Evolutionary conservation across 2,329 filamentous ascomycete genomes (phyloP).

Genomic region (Microascus cirrosus): DNA sequence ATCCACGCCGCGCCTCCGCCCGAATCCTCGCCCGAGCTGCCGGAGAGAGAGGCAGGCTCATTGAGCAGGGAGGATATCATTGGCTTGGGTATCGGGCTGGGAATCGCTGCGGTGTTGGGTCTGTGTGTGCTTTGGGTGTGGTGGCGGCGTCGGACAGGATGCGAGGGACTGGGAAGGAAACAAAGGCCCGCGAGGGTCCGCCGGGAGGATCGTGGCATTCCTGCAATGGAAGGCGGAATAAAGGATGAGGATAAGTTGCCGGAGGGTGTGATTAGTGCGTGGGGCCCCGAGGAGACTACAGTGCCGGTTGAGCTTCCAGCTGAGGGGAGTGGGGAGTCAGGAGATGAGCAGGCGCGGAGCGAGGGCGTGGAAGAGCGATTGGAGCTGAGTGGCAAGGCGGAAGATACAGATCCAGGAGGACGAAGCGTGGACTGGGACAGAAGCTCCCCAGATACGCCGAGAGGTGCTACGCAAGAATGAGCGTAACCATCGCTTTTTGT

Average conservation of each 20-base stretch:
- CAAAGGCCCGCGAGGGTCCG: not conserved
- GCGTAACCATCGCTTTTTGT: too few relatives aligned
- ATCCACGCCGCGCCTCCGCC: conserved; percentile 5
- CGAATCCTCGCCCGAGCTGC: not conserved
- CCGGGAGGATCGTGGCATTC: not conserved
- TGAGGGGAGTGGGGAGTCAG: not conserved
- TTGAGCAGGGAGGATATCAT: not conserved
- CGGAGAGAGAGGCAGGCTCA: not conserved
- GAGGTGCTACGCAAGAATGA: not conserved
- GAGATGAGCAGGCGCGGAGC: not conserved
- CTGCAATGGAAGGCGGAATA: not conserved
- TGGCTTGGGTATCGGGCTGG: conserved; percentile 5
- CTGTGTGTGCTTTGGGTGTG: not conserved
- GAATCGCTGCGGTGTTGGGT: not conserved
- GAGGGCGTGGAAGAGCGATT: not conserved
- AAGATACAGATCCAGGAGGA: not conserved
- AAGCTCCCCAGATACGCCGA: not conserved
- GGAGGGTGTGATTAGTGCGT: conserved; percentile 1
- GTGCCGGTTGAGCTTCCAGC: not conserved
- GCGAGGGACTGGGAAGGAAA: not conserved
- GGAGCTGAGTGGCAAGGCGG: not conserved
- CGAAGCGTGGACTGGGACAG: not conserved
- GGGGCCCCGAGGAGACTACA: not conserved
- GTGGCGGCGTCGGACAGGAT: not conserved
- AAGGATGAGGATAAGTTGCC: conserved; percentile 1